Evolutionary conservation across 805 yeast species (phyloP), one percentile per base, ranked within the genome.

Genomic region (Candida vartiovaarae): DNA sequence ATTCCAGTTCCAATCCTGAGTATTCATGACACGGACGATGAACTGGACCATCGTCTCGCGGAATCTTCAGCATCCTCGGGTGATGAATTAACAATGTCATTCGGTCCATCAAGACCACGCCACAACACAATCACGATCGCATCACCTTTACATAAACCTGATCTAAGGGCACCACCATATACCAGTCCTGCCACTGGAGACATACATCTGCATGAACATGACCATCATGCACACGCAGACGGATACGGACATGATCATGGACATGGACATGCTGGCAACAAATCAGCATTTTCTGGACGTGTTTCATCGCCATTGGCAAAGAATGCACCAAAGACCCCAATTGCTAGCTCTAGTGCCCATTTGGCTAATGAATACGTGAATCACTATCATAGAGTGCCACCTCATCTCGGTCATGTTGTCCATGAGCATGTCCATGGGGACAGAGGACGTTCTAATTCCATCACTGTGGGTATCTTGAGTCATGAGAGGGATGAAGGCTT

Each of bases 121-220:
- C 36, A 32, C 20, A 38, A 43, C 30, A 32, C 45, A 66, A 71
- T 5, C 71, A 69, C 50, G 72, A 68, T 38, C 65, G 72, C n/a
- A 20, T 15, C 40, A 34, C 30, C 32, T 26, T 42, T n/a, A n/a
- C n/a, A n/a, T n/a, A n/a, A n/a, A n/a, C n/a, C n/a, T n/a, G n/a
- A n/a, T n/a, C n/a, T n/a, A 15, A 6, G 4, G 30, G 40, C 40
- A 32, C 32, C 32, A 30, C 10, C 34, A 10, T 32, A 5, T 7
- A n/a, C n/a, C n/a, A n/a, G n/a, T 32, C 7, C 7, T 32, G 23
- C 24, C 34, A 32, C n/a, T 32, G 34, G 34, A 7, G 20, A 32
- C 7, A n/a, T n/a, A 32, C 34, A 11, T 7, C 34, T 32, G 20
- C 34, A n/a, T n/a, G n/a, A n/a, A n/a, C n/a, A n/a, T n/a, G n/a